These are phyloP conservation scores for Acacia crassicarpa DNA, from an alignment of 306 rosid species.

Conservation along the genomic window DNA sequence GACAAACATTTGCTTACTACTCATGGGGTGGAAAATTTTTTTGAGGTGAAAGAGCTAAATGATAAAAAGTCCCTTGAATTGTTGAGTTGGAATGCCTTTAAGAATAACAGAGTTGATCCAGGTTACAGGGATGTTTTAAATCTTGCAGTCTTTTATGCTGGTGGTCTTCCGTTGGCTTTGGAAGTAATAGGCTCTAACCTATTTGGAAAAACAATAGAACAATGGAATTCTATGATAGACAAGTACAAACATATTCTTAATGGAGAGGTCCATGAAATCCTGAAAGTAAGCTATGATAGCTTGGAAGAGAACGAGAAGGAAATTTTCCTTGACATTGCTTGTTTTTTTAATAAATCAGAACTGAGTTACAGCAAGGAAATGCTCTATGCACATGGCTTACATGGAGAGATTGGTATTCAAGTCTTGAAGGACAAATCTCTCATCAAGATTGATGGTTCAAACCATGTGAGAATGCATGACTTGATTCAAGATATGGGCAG, in stretches of 20 bases:
- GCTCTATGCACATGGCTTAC: too few species aligned
- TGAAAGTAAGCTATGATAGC: slow-evolving; percentile 17
- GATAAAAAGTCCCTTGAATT: not conserved
- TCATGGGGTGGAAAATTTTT: too few species aligned
- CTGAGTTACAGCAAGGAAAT: too few species aligned
- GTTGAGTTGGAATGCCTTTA: slow-evolving; percentile 28
- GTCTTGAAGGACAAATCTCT: too few species aligned
- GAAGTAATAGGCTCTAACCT: slow-evolving; percentile 29
- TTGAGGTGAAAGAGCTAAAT: too few species aligned
- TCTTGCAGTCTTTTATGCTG: not conserved
- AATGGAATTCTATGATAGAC: slow-evolving; percentile 17
- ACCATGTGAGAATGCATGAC: too few species aligned
- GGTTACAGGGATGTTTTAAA: not conserved
- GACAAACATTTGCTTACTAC: too few species aligned
- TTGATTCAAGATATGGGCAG: too few species aligned
- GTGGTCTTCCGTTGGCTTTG: slow-evolving; percentile 30
- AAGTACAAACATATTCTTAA: not conserved
- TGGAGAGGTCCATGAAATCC: not conserved
- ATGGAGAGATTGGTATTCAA: too few species aligned
- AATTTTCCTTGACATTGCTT: too few species aligned
- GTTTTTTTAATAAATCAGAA: not conserved
- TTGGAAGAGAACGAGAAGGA: not conserved
- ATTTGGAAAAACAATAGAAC: not conserved
- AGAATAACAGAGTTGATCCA: not conserved
- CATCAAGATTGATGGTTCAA: too few species aligned